phyloP scores from a whole-genome alignment of 2,329 filamentous ascomycete genomes.

The Akanthomyces dipterigenus region DNA sequence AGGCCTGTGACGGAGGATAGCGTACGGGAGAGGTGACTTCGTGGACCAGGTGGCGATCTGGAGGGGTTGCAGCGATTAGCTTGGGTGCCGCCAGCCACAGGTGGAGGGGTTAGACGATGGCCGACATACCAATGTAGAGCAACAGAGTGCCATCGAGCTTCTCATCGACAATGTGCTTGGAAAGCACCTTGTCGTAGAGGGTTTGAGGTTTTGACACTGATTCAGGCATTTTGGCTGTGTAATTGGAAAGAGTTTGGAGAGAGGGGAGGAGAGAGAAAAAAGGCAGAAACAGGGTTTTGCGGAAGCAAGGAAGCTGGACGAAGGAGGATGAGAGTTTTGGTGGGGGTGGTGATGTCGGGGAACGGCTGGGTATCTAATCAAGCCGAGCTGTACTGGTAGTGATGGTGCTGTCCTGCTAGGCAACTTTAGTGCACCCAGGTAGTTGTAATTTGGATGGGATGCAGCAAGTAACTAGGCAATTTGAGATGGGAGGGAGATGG shows the following conservation, averaged over 20 bases:
- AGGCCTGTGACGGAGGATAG: neutral
- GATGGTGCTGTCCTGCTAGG: neutral
- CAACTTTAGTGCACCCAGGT: neutral
- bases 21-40: conserved; percentile 94
- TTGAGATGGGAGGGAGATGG: neutral
- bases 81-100: neutral
- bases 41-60: conserved; percentile 91
- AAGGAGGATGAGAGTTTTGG: neutral
- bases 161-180: conserved; percentile 91
- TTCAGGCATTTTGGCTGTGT: conserved; percentile 60
- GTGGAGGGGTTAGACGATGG: neutral
- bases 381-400: too few relatives aligned
- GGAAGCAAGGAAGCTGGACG: conserved; percentile 1
- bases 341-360: conserved; percentile 5
- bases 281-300: neutral
- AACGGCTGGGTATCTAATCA: neutral
- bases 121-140: conserved; percentile 76
- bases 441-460: neutral
- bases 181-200: conserved; percentile 96
- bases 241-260: conserved; percentile 4
- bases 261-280: conserved; percentile 13
- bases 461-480: neutral
- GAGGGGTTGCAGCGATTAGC: neutral
- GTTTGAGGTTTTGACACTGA: conserved; percentile 68
- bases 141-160: conserved; percentile 88